Percentiles rank a stretch among this genome's conserved stretches.
Evolutionary conservation across 805 yeast genomes (phyloP).

Genomic region (Saccharomyces eubayanus): DNA sequence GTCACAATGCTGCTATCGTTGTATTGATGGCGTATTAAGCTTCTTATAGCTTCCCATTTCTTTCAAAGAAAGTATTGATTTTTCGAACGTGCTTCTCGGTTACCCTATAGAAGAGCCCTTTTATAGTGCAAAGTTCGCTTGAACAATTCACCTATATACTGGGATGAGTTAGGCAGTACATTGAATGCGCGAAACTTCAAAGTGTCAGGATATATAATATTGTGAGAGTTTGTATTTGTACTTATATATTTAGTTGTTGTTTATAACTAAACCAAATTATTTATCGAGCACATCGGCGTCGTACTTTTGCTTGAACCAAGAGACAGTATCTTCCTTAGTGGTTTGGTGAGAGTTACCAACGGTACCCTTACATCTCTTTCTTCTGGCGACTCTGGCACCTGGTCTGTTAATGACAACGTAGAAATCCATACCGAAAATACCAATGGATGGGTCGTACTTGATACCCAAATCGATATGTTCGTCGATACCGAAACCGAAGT

Average conservation of each 20-base stretch:
- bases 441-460: slow-evolving; percentile 97
- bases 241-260: background rate
- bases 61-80: background rate
- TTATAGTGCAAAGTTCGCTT: background rate
- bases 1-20: background rate
- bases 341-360: slow-evolving; percentile 88
- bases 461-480: slow-evolving; percentile 99
- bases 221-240: background rate
- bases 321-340: slow-evolving; percentile 81
- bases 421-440: slow-evolving; percentile 99
- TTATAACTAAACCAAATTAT: slow-evolving; percentile 30
- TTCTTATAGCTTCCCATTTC: background rate
- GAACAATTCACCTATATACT: background rate
- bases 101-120: background rate
- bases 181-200: background rate
- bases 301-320: slow-evolving; percentile 98
- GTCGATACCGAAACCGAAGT: slow-evolving; percentile 98
- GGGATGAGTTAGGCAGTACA: too few relatives aligned
- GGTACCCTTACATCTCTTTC: slow-evolving; percentile 81
- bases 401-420: slow-evolving; percentile 98
- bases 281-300: slow-evolving; percentile 92
- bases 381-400: slow-evolving; percentile 95
- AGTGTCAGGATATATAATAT: background rate
- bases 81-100: background rate
- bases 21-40: background rate